Base-by-base conservation (phyloP, 495 filamentous ascomycete genomes). In the Usnea hakonensis region DNA sequence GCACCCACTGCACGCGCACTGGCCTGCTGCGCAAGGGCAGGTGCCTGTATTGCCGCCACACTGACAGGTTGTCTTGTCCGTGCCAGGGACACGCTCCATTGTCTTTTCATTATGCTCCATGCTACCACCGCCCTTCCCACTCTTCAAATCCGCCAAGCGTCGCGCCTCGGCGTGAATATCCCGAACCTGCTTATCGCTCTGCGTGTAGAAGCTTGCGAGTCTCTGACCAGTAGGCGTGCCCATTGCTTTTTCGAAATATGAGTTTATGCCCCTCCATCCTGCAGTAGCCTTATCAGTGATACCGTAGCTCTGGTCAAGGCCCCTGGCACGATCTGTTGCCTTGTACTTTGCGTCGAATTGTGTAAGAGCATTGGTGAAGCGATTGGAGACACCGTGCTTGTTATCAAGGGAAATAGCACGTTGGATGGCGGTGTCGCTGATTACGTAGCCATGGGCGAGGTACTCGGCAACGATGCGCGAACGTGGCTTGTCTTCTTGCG, bases 401-500 rank as follows among this genome's bases (percentile, higher is more conserved):
- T 90, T 80, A 76, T 98, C 94, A 40, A 97, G 82, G 7, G 86
- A 81, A 69, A 98, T 91, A 60, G 90, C 95, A 65, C 80, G 82
- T 71, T 95, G 85, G 55, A 97, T 81, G 5, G 88, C 88, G n/a
- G 77, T 78, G 72, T 98, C 94, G 58, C 88, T 89, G 67, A 98
- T 76, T 23, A 83, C 79, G 74, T 98, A 98, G 65, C 94, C 94
- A 68, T 96, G 89, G 6, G 92, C 92, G 33, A 98, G 86, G 72
- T 96, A 95, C 77, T 98, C 94, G 64, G 94, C 94, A 32, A 97
- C 65, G 69, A 98, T 95, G 68, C 95, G 91, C 23, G 87, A 82
- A 69, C 90, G 86, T 1, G 94, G 94, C 79, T 97, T 97, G 75
- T 96, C 90, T 71, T 98, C 94, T 70, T 97, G 94, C 5, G 85